Base-by-base conservation (phyloP, 2,329 filamentous ascomycete species). In the Penicillium sumatraense region DNA sequence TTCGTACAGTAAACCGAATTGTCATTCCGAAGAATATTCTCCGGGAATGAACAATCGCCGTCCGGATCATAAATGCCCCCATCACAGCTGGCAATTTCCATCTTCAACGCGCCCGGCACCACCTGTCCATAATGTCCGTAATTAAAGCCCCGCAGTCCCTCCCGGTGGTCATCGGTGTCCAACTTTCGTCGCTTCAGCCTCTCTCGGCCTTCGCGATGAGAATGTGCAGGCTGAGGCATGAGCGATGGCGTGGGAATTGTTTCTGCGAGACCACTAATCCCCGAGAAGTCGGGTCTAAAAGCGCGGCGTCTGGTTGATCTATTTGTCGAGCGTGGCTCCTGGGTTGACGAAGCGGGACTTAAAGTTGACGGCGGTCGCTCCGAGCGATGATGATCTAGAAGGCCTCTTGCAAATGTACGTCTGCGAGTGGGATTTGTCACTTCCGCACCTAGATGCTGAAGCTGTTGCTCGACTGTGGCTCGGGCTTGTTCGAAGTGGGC, bases 41-140 rank as follows among this genome's bases (percentile, higher is more conserved):
- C 90, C 18, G 88, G 86, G 11, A 83, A 83, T 60, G 90, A 90
- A 26, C 74, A 75, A 31, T 77, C 77, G 10, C 80, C 76, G 51
- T 80, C 70, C 16, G 73, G 76, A 64, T 87, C 84, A 64, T 83
- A 84, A 56, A 81, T 79, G 40, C 93, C 92, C 36, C 91, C 92
- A 72, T 97, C 93, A 69, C 92, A 97, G 78, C 88, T 95, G 46
- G 90, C 83, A 59, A 97, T 87, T 70, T 96, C 90, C 90, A 97
- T 91, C 58, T 83, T 88, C 66, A 97, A 78, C 60, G 85, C 83
- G 3, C 92, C 93, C 0, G 91, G 85, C 57, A 95, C 89, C 14
- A 96, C 89, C 74, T 96, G 93, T 16, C 93, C 93, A 71, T 89
- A 91, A 66, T 87, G 87, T 20, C 93, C 93, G 71, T 97, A 98